A percentile compares a stretch with the other conserved stretches of the same genome.
These are phyloP conservation scores for Tetrapyrgos nigripes DNA, from an alignment of 1,284 basidiomycete species.

Conservation along the genomic window DNA sequence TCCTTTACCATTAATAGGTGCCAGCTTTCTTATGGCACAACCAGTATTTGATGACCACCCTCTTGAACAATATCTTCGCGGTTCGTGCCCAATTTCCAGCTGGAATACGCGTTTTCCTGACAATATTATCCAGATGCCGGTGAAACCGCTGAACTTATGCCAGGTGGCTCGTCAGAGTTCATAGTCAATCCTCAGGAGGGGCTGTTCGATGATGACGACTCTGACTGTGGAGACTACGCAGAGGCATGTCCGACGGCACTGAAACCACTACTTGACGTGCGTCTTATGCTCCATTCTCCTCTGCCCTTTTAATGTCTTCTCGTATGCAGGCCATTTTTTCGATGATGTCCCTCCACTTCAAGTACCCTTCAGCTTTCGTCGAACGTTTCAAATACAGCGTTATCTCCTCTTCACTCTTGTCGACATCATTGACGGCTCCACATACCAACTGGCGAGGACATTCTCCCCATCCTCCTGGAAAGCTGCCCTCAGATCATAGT, in stretches of 20 bases:
- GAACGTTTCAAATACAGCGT: conserved; percentile 86
- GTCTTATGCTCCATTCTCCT: conserved; percentile 17
- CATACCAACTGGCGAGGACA: conserved; percentile 33
- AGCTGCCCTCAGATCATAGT: conserved; percentile 42
- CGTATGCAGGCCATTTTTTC: conserved; percentile 18
- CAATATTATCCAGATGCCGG: conserved; percentile 55
- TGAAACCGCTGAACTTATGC: conserved; percentile 53
- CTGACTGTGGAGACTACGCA: conserved; percentile 30
- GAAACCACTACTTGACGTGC: conserved; percentile 43
- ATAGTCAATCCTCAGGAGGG: conserved; percentile 23
- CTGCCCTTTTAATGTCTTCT: background rate
- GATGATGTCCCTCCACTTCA: conserved; percentile 37
- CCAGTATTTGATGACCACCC: conserved; percentile 80
- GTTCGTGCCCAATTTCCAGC: conserved; percentile 42
- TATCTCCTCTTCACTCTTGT: conserved; percentile 81
- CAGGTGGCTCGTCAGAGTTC: conserved; percentile 36
- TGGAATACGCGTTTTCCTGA: background rate
- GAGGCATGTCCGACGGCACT: conserved; percentile 46
- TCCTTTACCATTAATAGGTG: background rate
- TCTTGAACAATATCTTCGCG: conserved; percentile 73
- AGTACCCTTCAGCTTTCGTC: conserved; percentile 56
- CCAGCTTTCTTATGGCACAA: conserved; percentile 64
- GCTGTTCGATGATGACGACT: conserved; percentile 41
- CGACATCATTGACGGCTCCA: conserved; percentile 48
- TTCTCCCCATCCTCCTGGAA: conserved; percentile 51